phyloP scores from a whole-genome alignment of 768 basidiomycete species.

The Suillus sp. region DNA sequence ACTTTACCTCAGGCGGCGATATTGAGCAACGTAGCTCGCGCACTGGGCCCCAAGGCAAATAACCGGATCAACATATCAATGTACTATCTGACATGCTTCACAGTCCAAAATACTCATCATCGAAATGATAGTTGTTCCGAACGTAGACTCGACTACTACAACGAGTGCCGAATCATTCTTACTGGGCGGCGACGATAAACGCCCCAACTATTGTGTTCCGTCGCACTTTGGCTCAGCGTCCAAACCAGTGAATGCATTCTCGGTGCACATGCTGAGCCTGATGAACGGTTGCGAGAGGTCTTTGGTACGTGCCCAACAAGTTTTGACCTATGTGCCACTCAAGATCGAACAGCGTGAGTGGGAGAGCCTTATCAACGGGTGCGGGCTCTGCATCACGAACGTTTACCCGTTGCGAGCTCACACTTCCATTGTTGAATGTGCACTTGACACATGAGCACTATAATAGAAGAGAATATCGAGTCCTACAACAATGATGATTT shows the following conservation, averaged over 20 bases:
- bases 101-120: slow-evolving; percentile 10
- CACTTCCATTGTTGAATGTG: slow-evolving; percentile 6
- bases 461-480: not conserved
- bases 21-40: not conserved
- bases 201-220: not conserved
- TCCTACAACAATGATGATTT: not conserved
- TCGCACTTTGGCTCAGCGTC: slow-evolving; percentile 5
- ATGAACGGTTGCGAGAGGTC: slow-evolving; percentile 6
- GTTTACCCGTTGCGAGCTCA: slow-evolving; percentile 1
- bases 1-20: not conserved
- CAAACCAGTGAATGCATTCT: not conserved
- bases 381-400: slow-evolving; percentile 1
- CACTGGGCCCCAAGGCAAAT: slow-evolving; percentile 3
- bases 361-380: not conserved
- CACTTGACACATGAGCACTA: not conserved
- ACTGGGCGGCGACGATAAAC: not conserved
- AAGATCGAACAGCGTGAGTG: not conserved
- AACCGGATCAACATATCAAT: not conserved
- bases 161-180: not conserved
- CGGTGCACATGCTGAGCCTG: slow-evolving; percentile 1
- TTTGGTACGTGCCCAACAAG: not conserved
- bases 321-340: not conserved
- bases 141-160: not conserved
- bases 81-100: not conserved
- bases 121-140: slow-evolving; percentile 2